phyloP scores from a whole-genome alignment of 306 rosid species.

The Quercus engelmannii region DNA sequence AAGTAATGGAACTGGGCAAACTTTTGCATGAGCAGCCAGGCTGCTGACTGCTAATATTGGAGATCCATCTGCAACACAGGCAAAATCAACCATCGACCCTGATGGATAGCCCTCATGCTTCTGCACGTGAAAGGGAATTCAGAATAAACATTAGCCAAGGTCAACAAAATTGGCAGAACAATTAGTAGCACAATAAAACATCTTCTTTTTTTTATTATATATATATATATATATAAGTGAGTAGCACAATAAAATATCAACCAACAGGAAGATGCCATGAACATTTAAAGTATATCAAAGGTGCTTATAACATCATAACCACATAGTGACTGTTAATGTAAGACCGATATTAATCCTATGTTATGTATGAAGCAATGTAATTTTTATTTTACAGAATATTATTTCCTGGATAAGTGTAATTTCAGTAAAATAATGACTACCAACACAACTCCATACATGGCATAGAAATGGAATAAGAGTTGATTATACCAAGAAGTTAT shows the following conservation, averaged over 20 bases:
- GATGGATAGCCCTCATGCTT: slow-evolving; percentile 81
- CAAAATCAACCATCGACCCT: slow-evolving; percentile 90
- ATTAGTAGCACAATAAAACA: slow-evolving; percentile 13
- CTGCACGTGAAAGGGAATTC: slow-evolving; percentile 37
- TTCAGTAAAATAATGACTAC: no score
- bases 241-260: slow-evolving; percentile 14
- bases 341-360: not conserved
- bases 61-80: slow-evolving; percentile 77
- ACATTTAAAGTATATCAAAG: not conserved
- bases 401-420: no score
- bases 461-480: no score
- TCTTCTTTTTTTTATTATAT: not conserved
- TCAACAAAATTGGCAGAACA: not conserved
- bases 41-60: slow-evolving; percentile 87
- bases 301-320: not conserved
- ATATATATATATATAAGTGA: not conserved
- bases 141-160: slow-evolving; percentile 17
- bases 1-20: slow-evolving; percentile 9
- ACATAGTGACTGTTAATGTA: not conserved
- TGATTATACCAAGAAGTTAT: no score
- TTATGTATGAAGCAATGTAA: no score
- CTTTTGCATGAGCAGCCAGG: slow-evolving; percentile 83
- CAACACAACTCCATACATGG: no score
- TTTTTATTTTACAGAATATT: no score
- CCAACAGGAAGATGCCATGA: not conserved